phyloP scores from a whole-genome alignment of 768 basidiomycete species.

The Nidularia pulvinata region DNA sequence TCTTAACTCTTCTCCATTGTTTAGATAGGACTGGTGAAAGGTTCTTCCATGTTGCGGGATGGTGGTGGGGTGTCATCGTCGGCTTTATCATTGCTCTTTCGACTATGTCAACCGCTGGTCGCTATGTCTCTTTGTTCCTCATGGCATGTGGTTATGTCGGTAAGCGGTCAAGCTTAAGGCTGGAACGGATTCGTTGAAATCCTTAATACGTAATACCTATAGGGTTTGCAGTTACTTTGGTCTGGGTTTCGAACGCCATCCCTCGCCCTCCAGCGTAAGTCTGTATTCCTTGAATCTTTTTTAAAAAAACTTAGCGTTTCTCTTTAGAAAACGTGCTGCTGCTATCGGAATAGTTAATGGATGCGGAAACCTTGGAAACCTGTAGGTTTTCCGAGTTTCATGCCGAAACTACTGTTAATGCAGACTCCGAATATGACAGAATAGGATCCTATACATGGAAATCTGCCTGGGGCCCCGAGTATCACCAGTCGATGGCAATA shows the following conservation, averaged over 20 bases:
- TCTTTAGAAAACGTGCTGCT: constrained; percentile 42
- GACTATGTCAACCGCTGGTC: constrained; percentile 47
- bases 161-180: constrained; percentile 5
- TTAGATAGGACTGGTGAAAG: constrained; percentile 60
- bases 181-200: not conserved
- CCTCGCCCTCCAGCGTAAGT: constrained; percentile 58
- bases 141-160: constrained; percentile 57
- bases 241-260: constrained; percentile 64
- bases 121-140: constrained; percentile 64
- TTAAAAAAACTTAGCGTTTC: not conserved
- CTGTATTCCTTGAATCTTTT: not conserved
- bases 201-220: not conserved
- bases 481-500: constrained; percentile 64
- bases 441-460: constrained; percentile 67
- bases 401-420: too few relatives aligned
- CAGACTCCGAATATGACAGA: constrained; percentile 19
- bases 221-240: constrained; percentile 47
- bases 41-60: constrained; percentile 56
- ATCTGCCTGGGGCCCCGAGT: constrained; percentile 57
- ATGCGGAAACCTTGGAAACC: constrained; percentile 49
- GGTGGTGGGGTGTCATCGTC: constrained; percentile 62
- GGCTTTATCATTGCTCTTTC: constrained; percentile 62
- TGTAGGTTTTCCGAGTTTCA: constrained; percentile 35
- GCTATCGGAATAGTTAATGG: constrained; percentile 68
- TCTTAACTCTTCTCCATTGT: not conserved